phyloP scores from a whole-genome alignment of 306 rosid genomes.

The Hippophae rhamnoides region DNA sequence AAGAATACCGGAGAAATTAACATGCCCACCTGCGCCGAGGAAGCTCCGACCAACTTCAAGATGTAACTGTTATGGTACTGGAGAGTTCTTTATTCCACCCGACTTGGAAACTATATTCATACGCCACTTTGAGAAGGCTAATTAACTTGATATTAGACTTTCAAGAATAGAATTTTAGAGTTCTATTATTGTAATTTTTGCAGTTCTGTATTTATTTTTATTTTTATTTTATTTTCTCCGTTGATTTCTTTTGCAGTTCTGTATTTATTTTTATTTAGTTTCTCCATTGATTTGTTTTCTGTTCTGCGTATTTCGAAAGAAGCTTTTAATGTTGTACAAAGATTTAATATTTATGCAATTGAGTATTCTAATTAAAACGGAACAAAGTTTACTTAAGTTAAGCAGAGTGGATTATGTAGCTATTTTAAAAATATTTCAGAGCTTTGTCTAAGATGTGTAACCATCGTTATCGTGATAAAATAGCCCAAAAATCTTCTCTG shows the following conservation, averaged over 20 bases:
- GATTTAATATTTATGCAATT: slow-evolving; percentile 34
- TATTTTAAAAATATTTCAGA: too few species aligned
- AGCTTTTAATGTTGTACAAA: slow-evolving; percentile 48
- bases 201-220: slow-evolving; percentile 3
- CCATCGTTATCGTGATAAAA: too few species aligned
- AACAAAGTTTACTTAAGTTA: too few species aligned
- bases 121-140: slow-evolving; percentile 47
- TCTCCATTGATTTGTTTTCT: slow-evolving; percentile 24
- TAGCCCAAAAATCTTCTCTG: too few species aligned
- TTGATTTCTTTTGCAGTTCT: neutral
- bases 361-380: slow-evolving; percentile 33
- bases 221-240: neutral
- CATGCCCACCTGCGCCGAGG: slow-evolving; percentile 87
- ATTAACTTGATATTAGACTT: slow-evolving; percentile 34
- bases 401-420: too few species aligned
- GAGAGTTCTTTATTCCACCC: slow-evolving; percentile 72
- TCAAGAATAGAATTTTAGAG: slow-evolving; percentile 24
- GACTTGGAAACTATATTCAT: slow-evolving; percentile 91
- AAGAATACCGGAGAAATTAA: slow-evolving; percentile 54
- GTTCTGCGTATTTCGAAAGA: slow-evolving; percentile 16
- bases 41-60: slow-evolving; percentile 44
- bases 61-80: slow-evolving; percentile 32
- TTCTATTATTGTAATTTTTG: slow-evolving; percentile 18
- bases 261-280: neutral
- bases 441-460: too few species aligned